Percentiles rank a stretch among this genome's conserved stretches.
Evolutionary conservation across 768 basidiomycete genomes (phyloP).

Genomic region (Leucosporidium scottii): DNA sequence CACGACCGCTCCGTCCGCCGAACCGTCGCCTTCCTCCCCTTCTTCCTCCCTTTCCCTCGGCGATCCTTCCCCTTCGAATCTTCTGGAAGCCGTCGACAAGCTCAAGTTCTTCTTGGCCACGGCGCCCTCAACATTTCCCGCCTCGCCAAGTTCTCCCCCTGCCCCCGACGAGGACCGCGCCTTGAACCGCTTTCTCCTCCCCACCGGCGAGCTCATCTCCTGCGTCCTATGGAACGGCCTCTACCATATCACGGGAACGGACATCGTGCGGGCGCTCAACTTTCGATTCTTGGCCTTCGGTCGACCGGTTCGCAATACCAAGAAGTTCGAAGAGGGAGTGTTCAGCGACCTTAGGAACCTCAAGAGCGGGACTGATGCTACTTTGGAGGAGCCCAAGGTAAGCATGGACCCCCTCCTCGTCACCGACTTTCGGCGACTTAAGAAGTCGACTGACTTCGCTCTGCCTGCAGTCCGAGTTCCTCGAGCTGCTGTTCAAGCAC

Average conservation of each 20-base stretch:
- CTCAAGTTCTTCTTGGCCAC: constrained; percentile 67
- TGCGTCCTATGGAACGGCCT: constrained; percentile 88
- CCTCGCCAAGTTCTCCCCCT: constrained; percentile 43
- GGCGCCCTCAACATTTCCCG: constrained; percentile 46
- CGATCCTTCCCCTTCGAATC: neutral
- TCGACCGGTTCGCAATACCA: constrained; percentile 81
- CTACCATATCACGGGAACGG: constrained; percentile 92
- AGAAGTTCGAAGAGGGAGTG: constrained; percentile 96
- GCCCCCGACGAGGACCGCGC: constrained; percentile 39
- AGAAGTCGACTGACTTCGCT: neutral
- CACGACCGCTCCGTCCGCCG: too few relatives aligned
- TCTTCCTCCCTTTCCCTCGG: too few relatives aligned
- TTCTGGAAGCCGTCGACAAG: constrained; percentile 59
- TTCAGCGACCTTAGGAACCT: constrained; percentile 88
- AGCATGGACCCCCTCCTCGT: too few relatives aligned
- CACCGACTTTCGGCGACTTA: too few relatives aligned
- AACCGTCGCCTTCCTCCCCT: too few relatives aligned
- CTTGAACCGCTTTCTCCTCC: constrained; percentile 78
- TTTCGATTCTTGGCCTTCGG: constrained; percentile 90
- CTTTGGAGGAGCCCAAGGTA: constrained; percentile 92
- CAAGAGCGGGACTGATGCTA: constrained; percentile 87
- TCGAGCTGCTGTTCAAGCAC: constrained; percentile 89
- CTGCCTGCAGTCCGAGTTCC: constrained; percentile 65
- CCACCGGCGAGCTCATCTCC: constrained; percentile 73
- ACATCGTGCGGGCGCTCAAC: constrained; percentile 89